Conservation (phyloP, 2,329 filamentous ascomycete genomes). For the Trichoderma aggressivum region DNA sequence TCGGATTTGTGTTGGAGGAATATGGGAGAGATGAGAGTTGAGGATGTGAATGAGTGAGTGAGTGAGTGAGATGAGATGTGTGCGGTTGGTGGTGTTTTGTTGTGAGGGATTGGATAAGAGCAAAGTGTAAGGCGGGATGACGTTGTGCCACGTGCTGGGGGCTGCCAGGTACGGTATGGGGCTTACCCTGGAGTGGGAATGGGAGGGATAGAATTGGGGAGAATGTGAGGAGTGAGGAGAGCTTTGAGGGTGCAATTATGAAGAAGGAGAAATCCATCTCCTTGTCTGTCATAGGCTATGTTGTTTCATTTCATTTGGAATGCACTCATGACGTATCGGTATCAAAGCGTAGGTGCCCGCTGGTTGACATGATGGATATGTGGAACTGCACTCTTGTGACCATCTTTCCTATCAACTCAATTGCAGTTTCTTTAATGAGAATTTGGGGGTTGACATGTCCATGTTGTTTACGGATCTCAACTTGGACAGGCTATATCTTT, state of each 20-base stretch:
- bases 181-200: neutral
- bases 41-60: neutral
- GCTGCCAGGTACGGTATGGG: neutral
- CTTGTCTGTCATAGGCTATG: too few species aligned
- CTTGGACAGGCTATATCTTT: neutral
- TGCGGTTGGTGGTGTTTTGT: neutral
- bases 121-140: neutral
- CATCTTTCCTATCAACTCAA: too few species aligned
- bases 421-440: too few species aligned
- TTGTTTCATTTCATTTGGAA: too few species aligned
- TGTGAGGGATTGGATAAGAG: neutral
- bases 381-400: too few species aligned
- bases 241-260: neutral
- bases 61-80: neutral
- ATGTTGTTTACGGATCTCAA: too few species aligned
- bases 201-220: too few species aligned
- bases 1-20: too few species aligned
- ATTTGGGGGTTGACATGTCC: too few species aligned
- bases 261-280: neutral
- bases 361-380: too few species aligned
- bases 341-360: too few species aligned
- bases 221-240: neutral
- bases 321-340: too few species aligned
- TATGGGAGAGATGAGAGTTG: constrained; percentile 19
- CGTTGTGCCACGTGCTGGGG: constrained; percentile 7